Base-by-base conservation (phyloP, 768 basidiomycete species). In the Obba rivulosa region DNA sequence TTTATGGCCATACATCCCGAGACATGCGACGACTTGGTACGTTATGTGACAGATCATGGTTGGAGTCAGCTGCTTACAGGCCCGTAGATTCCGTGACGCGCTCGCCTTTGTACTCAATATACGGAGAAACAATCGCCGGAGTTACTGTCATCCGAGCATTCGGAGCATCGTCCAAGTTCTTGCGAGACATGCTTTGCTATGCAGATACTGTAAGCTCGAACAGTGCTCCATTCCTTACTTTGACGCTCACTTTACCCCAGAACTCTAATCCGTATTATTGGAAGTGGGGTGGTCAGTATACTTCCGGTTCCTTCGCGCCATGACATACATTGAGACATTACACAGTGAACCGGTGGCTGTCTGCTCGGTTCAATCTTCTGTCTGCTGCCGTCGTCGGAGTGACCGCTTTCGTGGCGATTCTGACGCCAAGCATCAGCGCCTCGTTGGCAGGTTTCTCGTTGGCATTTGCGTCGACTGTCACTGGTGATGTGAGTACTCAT, bases 291-390 rank as follows among this genome's bases (percentile, higher is more conserved):
- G 82, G 83, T 87, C 62, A 45, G 71, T 57, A 10, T 2, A 10
- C 8, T 18, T 18, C 21, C 16, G 8, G 22, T 23, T 3, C 11
- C 22, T 31, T 31, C 41, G 18, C 41, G 41, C 7, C 7, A 41
- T 36, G 22, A 28, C 17, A 10, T 24, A 51, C 51, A 22, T 43
- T 25, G 3, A 46, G 49, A 42, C 28, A 20, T 49, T 13, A 8
- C 21, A 3, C 52, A 88, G 89, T 93, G 16, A 93, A 92, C 62
- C 83, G 92, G 38, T 97, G 93, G 93, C 72, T 93, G 41, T 86
- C 86, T 24, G 79, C 85, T 51, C 84, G 93, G 9, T 94, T 94
- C 76, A 87, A 92, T 59, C 61, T 94, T 22, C 70, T 92, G 18
- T 89, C 87, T 3, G 72, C 80, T 51, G 73, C 74, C 24, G 77